phyloP scores from a whole-genome alignment of 768 basidiomycete genomes.

The Rossbeevera mucosa region DNA sequence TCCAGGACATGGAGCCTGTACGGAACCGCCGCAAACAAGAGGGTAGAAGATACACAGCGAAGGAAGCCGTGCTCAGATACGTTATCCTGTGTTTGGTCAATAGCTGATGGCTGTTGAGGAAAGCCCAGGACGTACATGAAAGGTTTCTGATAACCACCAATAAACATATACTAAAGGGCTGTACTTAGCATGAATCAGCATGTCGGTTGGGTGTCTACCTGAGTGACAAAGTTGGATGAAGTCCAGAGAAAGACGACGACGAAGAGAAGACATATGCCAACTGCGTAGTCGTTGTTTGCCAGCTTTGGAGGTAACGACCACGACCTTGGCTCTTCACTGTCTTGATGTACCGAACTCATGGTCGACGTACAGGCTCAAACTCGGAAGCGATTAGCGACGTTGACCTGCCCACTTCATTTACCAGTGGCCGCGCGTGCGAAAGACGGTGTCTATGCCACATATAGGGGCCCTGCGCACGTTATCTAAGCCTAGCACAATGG shows the following conservation, averaged over 20 bases:
- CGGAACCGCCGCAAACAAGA: constrained; percentile 37
- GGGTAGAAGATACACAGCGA: constrained; percentile 76
- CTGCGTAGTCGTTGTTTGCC: constrained; percentile 36
- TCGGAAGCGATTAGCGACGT: not conserved
- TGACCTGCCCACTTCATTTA: not conserved
- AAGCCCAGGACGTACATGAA: constrained; percentile 57
- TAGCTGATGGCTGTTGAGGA: not conserved
- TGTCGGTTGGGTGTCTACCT: constrained; percentile 39
- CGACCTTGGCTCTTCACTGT: constrained; percentile 12
- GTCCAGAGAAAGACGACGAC: constrained; percentile 88
- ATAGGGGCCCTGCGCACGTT: too few species aligned
- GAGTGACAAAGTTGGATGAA: constrained; percentile 79
- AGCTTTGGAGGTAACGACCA: constrained; percentile 3
- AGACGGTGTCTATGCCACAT: not conserved
- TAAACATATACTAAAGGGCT: constrained; percentile 42
- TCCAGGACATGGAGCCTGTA: not conserved
- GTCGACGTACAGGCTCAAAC: not conserved
- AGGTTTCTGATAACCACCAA: constrained; percentile 80
- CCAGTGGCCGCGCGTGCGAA: constrained; percentile 14
- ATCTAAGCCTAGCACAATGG: too few species aligned
- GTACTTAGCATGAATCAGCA: constrained; percentile 5
- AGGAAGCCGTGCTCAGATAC: constrained; percentile 89
- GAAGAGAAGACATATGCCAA: constrained; percentile 67
- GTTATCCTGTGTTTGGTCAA: constrained; percentile 55
- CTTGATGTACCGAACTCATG: constrained; percentile 15